These are phyloP conservation scores for Melampsora larici-populina DNA, from an alignment of 1,284 basidiomycete genomes.

Conservation along the genomic window DNA sequence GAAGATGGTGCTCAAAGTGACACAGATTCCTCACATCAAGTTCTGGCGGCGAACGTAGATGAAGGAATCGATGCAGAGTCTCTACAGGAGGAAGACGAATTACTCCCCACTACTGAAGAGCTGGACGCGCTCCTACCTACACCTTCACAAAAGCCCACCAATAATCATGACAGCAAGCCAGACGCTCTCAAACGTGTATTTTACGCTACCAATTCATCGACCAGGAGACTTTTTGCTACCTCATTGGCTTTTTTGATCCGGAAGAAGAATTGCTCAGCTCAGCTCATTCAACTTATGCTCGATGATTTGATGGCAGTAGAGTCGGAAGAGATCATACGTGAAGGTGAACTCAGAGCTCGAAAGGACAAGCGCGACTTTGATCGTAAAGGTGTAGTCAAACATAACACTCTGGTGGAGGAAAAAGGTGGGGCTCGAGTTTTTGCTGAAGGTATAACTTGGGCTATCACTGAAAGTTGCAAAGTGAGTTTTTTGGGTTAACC, in stretches of 20 bases:
- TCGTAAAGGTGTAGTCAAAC: conserved; percentile 18
- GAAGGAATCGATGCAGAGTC: neutral
- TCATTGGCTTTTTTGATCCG: conserved; percentile 42
- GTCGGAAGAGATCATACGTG: conserved; percentile 14
- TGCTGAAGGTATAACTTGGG: conserved; percentile 40
- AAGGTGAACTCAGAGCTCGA: conserved; percentile 33
- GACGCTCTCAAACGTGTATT: conserved; percentile 18
- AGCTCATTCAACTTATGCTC: conserved; percentile 31
- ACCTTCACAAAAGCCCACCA: neutral
- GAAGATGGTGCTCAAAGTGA: neutral
- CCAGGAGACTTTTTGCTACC: conserved; percentile 32
- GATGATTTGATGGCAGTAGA: conserved; percentile 24
- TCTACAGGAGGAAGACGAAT: neutral
- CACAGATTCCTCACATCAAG: neutral
- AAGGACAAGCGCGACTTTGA: conserved; percentile 25
- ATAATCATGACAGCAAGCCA: neutral
- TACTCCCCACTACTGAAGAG: conserved; percentile 3
- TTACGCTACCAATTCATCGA: conserved; percentile 37
- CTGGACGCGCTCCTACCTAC: neutral
- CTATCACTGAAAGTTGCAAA: conserved; percentile 35
- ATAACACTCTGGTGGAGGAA: conserved; percentile 33
- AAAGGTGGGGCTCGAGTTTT: conserved; percentile 38
- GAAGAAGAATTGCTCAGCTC: conserved; percentile 20
- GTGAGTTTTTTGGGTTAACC: neutral
- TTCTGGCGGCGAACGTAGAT: neutral